Evolutionary conservation across 805 yeast genomes (phyloP).

Genomic region (Sugiyamaella qingdaonensis): DNA sequence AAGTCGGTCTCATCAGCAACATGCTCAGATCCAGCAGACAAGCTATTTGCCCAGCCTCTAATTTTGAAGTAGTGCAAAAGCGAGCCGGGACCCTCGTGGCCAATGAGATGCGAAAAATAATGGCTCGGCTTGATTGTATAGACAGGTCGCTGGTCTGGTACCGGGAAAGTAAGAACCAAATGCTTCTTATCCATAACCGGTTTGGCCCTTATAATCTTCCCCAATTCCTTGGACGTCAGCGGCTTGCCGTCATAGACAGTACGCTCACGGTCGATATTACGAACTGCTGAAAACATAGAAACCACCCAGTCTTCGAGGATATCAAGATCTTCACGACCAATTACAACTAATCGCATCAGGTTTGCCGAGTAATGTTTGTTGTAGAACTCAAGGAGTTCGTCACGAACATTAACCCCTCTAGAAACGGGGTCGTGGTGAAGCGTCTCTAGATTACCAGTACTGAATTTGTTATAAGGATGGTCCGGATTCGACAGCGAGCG

Average conservation of each 20-base stretch:
- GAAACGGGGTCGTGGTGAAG: conserved; percentile 60
- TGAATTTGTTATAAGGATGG: conserved; percentile 84
- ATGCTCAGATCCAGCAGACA: conserved; percentile 62
- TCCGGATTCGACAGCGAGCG: conserved; percentile 63
- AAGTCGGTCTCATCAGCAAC: conserved; percentile 59
- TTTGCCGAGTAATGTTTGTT: conserved; percentile 72
- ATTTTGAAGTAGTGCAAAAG: conserved; percentile 63
- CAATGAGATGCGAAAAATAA: conserved; percentile 75
- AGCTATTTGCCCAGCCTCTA: conserved; percentile 73
- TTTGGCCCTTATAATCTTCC: conserved; percentile 57
- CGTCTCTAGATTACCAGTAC: conserved; percentile 83
- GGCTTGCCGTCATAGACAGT: conserved; percentile 46
- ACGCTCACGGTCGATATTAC: conserved; percentile 39
- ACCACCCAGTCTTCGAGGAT: conserved; percentile 67
- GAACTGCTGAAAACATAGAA: conserved; percentile 59
- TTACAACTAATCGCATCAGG: conserved; percentile 77
- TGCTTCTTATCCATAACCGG: conserved; percentile 79
- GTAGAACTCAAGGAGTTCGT: conserved; percentile 74
- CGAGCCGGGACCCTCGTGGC: conserved; percentile 92
- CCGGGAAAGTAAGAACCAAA: conserved; percentile 61
- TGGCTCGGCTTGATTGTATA: conserved; percentile 69
- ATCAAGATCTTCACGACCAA: conserved; percentile 78
- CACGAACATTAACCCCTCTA: conserved; percentile 69
- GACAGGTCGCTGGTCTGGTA: conserved; percentile 66
- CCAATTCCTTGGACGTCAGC: conserved; percentile 45